Percentiles rank a stretch among this genome's conserved stretches.
Conservation (phyloP, 2,329 filamentous ascomycete species). For the Botrytis galanthina region DNA sequence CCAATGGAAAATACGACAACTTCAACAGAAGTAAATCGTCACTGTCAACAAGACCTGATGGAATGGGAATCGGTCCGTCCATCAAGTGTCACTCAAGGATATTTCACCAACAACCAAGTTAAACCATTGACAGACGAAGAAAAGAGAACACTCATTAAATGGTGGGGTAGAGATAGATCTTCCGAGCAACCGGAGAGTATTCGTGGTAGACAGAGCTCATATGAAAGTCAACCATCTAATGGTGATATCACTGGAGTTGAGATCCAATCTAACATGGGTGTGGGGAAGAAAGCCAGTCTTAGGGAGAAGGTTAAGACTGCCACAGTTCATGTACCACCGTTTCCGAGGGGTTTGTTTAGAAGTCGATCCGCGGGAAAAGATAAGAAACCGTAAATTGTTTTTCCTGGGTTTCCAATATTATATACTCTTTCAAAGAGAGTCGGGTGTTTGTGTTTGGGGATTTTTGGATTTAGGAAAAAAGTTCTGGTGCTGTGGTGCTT, state of each 20-base stretch:
- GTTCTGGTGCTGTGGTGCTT: not conserved
- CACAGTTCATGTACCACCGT: constrained; percentile 17
- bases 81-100: constrained; percentile 16
- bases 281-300: constrained; percentile 11
- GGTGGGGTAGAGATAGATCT: constrained; percentile 21
- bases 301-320: constrained; percentile 16
- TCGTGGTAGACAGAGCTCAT: constrained; percentile 17
- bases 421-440: not conserved
- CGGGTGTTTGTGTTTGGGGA: not conserved
- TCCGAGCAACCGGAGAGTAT: constrained; percentile 16
- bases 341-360: constrained; percentile 18
- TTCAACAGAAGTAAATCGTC: not conserved
- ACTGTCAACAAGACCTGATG: constrained; percentile 12
- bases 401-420: not conserved
- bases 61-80: constrained; percentile 17
- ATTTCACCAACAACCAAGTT: constrained; percentile 9
- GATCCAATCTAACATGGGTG: not conserved
- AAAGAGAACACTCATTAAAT: constrained; percentile 18
- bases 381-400: not conserved
- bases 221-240: constrained; percentile 9
- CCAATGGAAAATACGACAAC: constrained; percentile 19
- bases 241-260: not conserved
- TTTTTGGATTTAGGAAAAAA: not conserved
- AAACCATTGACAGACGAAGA: constrained; percentile 18
- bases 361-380: constrained; percentile 18